Evolutionary conservation across 78 protist genomes (phyloP).

Genomic region (Chrysochromulina tobinii): DNA sequence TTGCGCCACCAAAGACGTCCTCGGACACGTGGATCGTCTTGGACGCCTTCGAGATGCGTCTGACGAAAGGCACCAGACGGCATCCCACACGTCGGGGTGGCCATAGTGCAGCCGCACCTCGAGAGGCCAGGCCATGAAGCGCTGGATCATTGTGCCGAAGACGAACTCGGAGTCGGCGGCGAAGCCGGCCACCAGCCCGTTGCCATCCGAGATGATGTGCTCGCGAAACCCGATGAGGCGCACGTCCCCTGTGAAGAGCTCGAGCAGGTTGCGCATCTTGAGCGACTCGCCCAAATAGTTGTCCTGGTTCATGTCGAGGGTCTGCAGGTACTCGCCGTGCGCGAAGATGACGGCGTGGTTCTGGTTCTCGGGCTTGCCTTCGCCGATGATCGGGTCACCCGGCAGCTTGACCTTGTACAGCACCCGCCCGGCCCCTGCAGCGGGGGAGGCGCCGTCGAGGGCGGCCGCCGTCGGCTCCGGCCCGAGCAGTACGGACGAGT

Average conservation of each 20-base stretch:
- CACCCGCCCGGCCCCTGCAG: neutral
- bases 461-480: neutral
- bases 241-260: neutral
- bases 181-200: neutral
- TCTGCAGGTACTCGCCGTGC: neutral
- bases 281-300: neutral
- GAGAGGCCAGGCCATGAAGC: neutral
- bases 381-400: constrained; percentile 12
- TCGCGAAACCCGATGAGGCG: neutral
- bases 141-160: neutral
- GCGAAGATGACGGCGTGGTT: neutral
- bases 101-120: neutral
- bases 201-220: neutral
- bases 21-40: neutral
- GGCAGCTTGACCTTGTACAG: neutral
- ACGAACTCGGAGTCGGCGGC: neutral
- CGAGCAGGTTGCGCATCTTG: neutral
- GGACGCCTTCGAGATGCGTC: neutral
- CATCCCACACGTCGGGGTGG: neutral
- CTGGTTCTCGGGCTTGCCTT: neutral
- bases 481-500: neutral
- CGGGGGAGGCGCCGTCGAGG: neutral
- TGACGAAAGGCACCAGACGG: neutral
- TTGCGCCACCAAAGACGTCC: neutral
- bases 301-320: neutral